phyloP scores from a whole-genome alignment of 768 basidiomycete genomes.

The Coprinopsis cinerea region DNA sequence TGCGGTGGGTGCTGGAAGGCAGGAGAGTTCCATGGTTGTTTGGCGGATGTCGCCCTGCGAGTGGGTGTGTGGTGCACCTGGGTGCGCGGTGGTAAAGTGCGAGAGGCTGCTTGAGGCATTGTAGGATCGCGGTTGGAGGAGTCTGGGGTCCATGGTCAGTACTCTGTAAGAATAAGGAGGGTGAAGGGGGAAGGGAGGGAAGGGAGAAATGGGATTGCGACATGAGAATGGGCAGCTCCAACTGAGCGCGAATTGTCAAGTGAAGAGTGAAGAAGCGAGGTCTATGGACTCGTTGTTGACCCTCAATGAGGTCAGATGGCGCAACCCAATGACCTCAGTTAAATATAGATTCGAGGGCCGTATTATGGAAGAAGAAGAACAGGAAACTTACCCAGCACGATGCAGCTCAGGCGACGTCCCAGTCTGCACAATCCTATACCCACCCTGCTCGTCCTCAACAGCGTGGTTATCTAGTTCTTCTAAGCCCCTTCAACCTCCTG shows the following conservation, averaged over 20 bases:
- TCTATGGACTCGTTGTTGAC: neutral
- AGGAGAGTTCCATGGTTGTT: constrained; percentile 61
- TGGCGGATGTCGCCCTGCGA: constrained; percentile 61
- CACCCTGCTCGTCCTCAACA: neutral
- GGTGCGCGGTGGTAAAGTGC: neutral
- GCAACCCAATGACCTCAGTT: constrained; percentile 11
- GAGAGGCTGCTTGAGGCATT: constrained; percentile 25
- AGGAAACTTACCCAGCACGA: constrained; percentile 47
- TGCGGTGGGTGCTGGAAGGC: constrained; percentile 34
- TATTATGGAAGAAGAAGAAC: constrained; percentile 7
- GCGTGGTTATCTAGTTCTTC: too few relatives aligned
- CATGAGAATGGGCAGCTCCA: constrained; percentile 14
- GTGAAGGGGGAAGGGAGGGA: constrained; percentile 8
- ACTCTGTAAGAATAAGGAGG: neutral
- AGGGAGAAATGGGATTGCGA: constrained; percentile 11
- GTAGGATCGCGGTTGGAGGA: constrained; percentile 53
- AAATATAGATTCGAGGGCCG: neutral
- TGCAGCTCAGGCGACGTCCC: constrained; percentile 29
- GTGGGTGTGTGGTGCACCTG: constrained; percentile 30
- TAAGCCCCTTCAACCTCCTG: too few relatives aligned
- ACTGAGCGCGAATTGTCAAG: neutral
- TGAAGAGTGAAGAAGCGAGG: constrained; percentile 5
- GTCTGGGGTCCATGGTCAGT: constrained; percentile 27
- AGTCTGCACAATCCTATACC: neutral
- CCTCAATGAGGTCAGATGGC: constrained; percentile 25